A percentile compares a stretch with the other conserved stretches of the same genome.
phyloP scores from a whole-genome alignment of 345 rosid genomes.

The Arabis hirsuta region DNA sequence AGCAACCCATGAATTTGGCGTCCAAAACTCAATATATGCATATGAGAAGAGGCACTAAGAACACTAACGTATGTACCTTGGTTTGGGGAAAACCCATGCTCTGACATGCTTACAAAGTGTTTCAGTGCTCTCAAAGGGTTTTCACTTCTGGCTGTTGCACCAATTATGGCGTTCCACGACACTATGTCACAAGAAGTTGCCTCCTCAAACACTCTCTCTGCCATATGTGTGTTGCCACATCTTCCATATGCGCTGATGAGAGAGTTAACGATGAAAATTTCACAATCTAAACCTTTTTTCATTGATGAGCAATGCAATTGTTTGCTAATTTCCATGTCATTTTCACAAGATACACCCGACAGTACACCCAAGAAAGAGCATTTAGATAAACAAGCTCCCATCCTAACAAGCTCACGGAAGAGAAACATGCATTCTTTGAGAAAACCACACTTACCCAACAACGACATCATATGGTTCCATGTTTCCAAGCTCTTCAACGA shows the following conservation, averaged over 20 bases:
- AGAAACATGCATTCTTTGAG: slow-evolving; percentile 50
- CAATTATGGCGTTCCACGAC: slow-evolving; percentile 75
- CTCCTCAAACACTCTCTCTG: slow-evolving; percentile 58
- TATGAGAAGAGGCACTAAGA: slow-evolving; percentile 53
- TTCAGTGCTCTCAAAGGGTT: slow-evolving; percentile 56
- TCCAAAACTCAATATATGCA: slow-evolving; percentile 50
- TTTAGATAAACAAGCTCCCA: slow-evolving; percentile 51
- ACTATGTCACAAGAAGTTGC: slow-evolving; percentile 53
- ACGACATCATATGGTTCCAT: slow-evolving; percentile 71
- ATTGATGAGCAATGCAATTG: slow-evolving; percentile 67
- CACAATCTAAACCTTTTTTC: slow-evolving; percentile 54
- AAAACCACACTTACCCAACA: slow-evolving; percentile 59
- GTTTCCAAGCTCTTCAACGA: slow-evolving; percentile 68
- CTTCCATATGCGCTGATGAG: slow-evolving; percentile 64
- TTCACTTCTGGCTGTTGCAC: slow-evolving; percentile 55
- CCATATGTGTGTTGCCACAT: slow-evolving; percentile 48
- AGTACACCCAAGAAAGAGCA: slow-evolving; percentile 64
- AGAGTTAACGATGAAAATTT: slow-evolving; percentile 56
- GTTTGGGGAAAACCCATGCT: slow-evolving; percentile 52
- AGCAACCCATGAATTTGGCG: slow-evolving; percentile 60
- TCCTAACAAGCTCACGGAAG: slow-evolving; percentile 58
- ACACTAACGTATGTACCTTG: slow-evolving; percentile 59
- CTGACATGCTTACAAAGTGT: slow-evolving; percentile 53
- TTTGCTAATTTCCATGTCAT: slow-evolving; percentile 54
- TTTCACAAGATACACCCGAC: slow-evolving; percentile 53